Conservation (phyloP, 2,329 filamentous ascomycete genomes). For the Trichothecium roseum region DNA sequence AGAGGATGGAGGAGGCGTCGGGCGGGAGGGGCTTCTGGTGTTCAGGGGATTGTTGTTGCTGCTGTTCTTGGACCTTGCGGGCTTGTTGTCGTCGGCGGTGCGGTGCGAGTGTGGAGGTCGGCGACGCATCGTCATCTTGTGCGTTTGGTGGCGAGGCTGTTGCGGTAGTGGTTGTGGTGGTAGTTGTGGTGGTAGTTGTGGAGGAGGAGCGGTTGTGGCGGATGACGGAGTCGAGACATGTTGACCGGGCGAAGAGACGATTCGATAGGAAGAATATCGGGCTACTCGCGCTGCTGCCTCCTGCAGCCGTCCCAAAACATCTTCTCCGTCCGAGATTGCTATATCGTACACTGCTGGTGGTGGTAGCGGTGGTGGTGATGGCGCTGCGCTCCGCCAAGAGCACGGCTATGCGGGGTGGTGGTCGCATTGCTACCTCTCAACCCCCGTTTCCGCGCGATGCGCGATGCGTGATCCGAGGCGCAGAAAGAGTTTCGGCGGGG, state of each 20-base stretch:
- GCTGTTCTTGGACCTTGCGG: slow-evolving; percentile 10
- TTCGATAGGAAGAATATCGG: slow-evolving; percentile 29
- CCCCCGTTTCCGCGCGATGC: too few species aligned
- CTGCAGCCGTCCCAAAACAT: neutral
- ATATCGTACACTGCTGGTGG: too few species aligned
- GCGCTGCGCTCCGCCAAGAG: too few species aligned
- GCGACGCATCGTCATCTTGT: neutral
- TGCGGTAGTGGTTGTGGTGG: slow-evolving; percentile 9
- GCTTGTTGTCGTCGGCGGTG: slow-evolving; percentile 25
- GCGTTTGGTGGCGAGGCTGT: slow-evolving; percentile 1
- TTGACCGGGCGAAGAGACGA: slow-evolving; percentile 22
- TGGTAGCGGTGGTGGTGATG: too few species aligned
- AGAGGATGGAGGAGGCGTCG: slow-evolving; percentile 45
- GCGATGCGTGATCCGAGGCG: too few species aligned
- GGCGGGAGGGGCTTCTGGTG: slow-evolving; percentile 23
- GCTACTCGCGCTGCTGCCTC: neutral
- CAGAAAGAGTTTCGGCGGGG: too few species aligned
- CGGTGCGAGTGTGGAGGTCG: slow-evolving; percentile 11
- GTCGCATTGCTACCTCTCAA: too few species aligned
- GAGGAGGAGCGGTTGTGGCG: slow-evolving; percentile 16
- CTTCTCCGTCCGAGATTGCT: too few species aligned
- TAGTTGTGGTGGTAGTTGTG: slow-evolving; percentile 13
- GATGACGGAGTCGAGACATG: slow-evolving; percentile 23
- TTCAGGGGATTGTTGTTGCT: slow-evolving; percentile 1
- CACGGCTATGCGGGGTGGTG: too few species aligned